Conservation (phyloP, 208 protist genomes). For the Naegleria lovaniensis region DNA sequence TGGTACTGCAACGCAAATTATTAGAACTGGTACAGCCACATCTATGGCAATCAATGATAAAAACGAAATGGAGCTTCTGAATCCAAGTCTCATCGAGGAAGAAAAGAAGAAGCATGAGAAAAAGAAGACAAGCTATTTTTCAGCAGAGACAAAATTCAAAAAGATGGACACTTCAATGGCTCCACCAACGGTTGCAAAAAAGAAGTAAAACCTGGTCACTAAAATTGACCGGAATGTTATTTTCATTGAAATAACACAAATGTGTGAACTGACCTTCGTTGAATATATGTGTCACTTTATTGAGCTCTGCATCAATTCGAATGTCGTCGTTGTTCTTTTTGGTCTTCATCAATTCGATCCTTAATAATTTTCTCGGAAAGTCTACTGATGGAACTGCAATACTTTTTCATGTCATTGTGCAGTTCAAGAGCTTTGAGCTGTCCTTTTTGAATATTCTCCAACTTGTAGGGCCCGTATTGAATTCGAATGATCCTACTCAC, state of each 20-base stretch:
- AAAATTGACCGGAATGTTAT: no score
- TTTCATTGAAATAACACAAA: no score
- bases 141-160: neutral
- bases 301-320: no score
- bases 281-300: no score
- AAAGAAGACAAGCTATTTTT: neutral
- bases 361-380: no score
- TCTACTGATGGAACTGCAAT: neutral
- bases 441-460: neutral
- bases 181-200: neutral
- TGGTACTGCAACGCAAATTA: neutral
- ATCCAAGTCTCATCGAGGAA: neutral
- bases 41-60: neutral
- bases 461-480: constrained; percentile 14
- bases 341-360: no score
- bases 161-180: neutral
- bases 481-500: neutral
- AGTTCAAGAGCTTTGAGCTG: neutral
- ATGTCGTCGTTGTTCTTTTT: no score
- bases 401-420: neutral
- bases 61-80: neutral
- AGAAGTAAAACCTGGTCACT: neutral
- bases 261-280: no score
- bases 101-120: neutral
- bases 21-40: neutral